A percentile compares a stretch with the other conserved stretches of the same genome.
Evolutionary conservation across 2,329 filamentous ascomycete species (phyloP).

Genomic region (Septoria petroselini): DNA sequence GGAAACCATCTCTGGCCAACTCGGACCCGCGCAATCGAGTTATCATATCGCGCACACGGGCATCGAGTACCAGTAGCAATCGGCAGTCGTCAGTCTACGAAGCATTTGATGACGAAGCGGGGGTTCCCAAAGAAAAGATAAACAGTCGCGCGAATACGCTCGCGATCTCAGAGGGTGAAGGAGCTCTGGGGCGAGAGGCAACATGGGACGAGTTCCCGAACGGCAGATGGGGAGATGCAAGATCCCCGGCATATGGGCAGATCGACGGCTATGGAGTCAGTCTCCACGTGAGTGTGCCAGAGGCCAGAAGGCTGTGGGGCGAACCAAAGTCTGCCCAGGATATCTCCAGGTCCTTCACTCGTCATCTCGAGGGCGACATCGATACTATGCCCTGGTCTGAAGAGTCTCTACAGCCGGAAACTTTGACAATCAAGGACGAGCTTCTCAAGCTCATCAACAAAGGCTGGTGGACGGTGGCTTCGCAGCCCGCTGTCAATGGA

Average conservation of each 20-base stretch:
- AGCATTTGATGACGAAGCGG: conserved; percentile 72
- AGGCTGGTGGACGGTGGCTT: conserved; percentile 96
- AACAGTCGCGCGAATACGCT: conserved; percentile 77
- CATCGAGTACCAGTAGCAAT: conserved; percentile 53
- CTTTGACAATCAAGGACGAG: conserved; percentile 71
- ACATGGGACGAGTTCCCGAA: conserved; percentile 99
- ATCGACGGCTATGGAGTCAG: conserved; percentile 99
- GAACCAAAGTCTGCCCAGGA: conserved; percentile 67
- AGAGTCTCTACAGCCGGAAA: conserved; percentile 80
- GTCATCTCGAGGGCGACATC: conserved; percentile 75
- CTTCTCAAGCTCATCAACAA: conserved; percentile 73
- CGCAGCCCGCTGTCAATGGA: conserved; percentile 90
- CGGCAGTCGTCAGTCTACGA: conserved; percentile 54
- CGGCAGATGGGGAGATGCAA: conserved; percentile 88
- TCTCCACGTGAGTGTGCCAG: conserved; percentile 80
- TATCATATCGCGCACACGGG: conserved; percentile 63
- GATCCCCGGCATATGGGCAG: conserved; percentile 90
- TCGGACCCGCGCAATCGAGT: conserved; percentile 85
- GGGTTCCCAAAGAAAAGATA: conserved; percentile 66
- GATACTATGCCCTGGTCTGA: conserved; percentile 90
- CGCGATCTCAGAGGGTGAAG: conserved; percentile 91
- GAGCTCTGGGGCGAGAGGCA: conserved; percentile 82
- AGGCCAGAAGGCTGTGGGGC: conserved; percentile 83
- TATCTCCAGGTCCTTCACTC: conserved; percentile 75
- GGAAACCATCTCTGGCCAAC: conserved; percentile 73